These are phyloP conservation scores for Candida pseudoviswanathii DNA, from an alignment of 1,139 yeast genomes.

Conservation along the genomic window DNA sequence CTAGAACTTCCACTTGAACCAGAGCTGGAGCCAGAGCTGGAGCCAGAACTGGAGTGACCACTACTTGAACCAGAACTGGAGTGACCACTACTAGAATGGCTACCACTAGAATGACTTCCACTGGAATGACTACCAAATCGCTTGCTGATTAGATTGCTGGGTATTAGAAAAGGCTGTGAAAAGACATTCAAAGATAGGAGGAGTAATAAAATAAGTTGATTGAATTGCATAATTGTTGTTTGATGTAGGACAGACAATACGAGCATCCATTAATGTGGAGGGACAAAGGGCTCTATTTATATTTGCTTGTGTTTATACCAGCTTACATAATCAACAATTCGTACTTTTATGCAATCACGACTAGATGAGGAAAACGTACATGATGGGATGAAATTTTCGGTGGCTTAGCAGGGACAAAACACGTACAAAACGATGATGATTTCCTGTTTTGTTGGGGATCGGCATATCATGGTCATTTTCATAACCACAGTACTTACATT, in stretches of 20 bases:
- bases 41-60: slow-evolving; percentile 8
- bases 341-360: neutral
- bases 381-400: too few species aligned
- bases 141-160: too few species aligned
- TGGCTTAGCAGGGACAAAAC: too few species aligned
- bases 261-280: too few species aligned
- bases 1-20: slow-evolving; percentile 2
- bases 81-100: neutral
- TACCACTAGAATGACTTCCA: neutral
- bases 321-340: neutral
- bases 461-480: too few species aligned
- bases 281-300: neutral
- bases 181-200: neutral
- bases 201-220: neutral
- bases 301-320: neutral
- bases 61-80: neutral
- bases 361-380: too few species aligned
- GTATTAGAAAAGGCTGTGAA: neutral
- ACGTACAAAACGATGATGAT: too few species aligned
- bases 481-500: too few species aligned
- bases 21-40: slow-evolving; percentile 14
- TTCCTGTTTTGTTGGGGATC: too few species aligned
- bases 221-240: neutral
- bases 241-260: too few species aligned
- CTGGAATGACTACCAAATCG: neutral